A percentile compares a stretch with the other conserved stretches of the same genome.
These are phyloP conservation scores for Sporothrix curviconia DNA, from an alignment of 2,329 filamentous ascomycete species.

Conservation along the genomic window DNA sequence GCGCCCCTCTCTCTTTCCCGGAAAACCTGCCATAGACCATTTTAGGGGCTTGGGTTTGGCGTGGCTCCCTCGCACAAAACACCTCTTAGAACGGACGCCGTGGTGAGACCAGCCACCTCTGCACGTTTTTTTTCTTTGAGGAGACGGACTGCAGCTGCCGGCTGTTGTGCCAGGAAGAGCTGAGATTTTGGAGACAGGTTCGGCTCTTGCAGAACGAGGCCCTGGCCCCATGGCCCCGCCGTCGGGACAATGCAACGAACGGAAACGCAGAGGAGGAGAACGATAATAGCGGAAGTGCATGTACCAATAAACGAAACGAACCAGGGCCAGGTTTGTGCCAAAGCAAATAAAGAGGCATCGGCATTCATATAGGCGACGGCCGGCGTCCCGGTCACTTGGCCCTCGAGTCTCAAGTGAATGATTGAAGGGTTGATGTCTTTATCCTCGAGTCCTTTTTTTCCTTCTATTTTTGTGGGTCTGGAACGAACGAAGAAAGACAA, in stretches of 20 bases:
- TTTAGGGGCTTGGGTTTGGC: too few relatives aligned
- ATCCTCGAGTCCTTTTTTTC: background rate
- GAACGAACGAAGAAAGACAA: too few relatives aligned
- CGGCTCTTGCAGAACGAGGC: background rate
- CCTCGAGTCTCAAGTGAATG: too few relatives aligned
- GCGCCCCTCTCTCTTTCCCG: background rate
- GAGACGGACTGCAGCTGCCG: background rate
- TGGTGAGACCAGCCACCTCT: too few relatives aligned
- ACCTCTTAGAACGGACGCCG: too few relatives aligned
- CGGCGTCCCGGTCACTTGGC: background rate
- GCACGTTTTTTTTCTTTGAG: too few relatives aligned
- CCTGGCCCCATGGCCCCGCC: background rate
- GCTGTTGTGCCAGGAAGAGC: background rate
- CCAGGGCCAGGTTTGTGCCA: too few relatives aligned
- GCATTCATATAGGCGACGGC: conserved; percentile 6
- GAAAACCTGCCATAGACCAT: too few relatives aligned
- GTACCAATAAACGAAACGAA: background rate
- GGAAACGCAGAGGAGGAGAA: background rate
- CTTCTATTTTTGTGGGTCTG: too few relatives aligned
- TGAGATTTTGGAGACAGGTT: background rate
- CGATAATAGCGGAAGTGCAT: background rate
- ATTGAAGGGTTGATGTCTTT: too few relatives aligned
- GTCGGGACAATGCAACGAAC: background rate
- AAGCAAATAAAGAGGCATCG: background rate
- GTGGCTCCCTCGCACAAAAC: background rate